Evolutionary conservation across 148 eudicot species (phyloP).

Genomic region (Camellia sinensis): DNA sequence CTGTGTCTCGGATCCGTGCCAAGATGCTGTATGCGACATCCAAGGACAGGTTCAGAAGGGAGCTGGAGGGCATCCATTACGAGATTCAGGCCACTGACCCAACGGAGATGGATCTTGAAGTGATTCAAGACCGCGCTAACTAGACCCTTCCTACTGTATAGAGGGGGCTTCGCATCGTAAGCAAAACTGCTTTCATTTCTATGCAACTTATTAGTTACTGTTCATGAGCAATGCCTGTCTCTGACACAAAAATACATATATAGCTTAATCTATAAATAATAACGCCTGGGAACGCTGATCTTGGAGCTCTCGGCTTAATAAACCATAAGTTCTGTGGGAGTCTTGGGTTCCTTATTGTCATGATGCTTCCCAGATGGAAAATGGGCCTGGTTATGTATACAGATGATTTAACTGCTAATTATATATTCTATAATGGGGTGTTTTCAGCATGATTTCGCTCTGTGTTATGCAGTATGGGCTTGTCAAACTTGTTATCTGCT

Average conservation of each 20-base stretch:
- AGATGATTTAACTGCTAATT: not conserved
- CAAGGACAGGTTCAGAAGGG: slow-evolving; percentile 61
- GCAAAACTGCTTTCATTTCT: not conserved
- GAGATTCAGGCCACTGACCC: slow-evolving; percentile 85
- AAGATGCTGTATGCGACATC: slow-evolving; percentile 82
- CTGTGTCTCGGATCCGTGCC: slow-evolving; percentile 55
- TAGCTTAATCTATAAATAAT: slow-evolving; percentile 37
- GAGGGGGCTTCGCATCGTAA: slow-evolving; percentile 9
- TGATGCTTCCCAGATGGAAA: slow-evolving; percentile 38
- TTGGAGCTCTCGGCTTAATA: slow-evolving; percentile 21
- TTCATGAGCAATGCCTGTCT: slow-evolving; percentile 5
- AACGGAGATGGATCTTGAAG: slow-evolving; percentile 63
- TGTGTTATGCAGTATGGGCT: no score
- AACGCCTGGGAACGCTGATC: slow-evolving; percentile 34
- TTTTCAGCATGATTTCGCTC: not conserved
- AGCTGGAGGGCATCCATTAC: slow-evolving; percentile 66
- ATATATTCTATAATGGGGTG: not conserved
- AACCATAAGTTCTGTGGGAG: slow-evolving; percentile 13
- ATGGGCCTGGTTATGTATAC: slow-evolving; percentile 16
- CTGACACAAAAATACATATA: slow-evolving; percentile 10
- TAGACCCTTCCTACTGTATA: slow-evolving; percentile 16
- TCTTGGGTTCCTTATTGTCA: slow-evolving; percentile 24
- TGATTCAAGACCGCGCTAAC: slow-evolving; percentile 53
- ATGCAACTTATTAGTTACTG: not conserved
- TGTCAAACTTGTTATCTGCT: no score